These are phyloP conservation scores for Euphrasia confusa DNA, from an alignment of 257 asterid genomes.

Conservation along the genomic window DNA sequence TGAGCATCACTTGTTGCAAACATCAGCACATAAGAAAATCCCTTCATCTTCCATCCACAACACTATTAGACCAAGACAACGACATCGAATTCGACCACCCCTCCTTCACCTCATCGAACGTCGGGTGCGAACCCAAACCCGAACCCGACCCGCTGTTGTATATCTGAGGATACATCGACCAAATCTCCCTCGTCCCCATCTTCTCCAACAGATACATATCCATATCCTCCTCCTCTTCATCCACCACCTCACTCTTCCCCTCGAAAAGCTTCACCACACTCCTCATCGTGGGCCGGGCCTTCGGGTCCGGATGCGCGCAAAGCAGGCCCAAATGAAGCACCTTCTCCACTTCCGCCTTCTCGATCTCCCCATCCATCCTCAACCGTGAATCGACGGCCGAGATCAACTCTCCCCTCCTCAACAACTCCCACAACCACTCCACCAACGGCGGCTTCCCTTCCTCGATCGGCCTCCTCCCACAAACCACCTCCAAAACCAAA, in stretches of 20 bases:
- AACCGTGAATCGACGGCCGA: constrained; percentile 34
- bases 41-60: constrained; percentile 53
- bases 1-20: constrained; percentile 7
- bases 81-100: constrained; percentile 46
- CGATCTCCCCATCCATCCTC: constrained; percentile 29
- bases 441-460: constrained; percentile 45
- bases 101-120: constrained; percentile 46
- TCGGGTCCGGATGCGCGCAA: constrained; percentile 49
- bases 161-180: constrained; percentile 38
- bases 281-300: constrained; percentile 61
- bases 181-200: constrained; percentile 38
- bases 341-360: constrained; percentile 41
- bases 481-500: constrained; percentile 50
- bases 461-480: constrained; percentile 55
- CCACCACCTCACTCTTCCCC: constrained; percentile 34
- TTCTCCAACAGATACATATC: constrained; percentile 36
- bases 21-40: background rate
- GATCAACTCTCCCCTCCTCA: constrained; percentile 38
- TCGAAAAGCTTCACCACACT: constrained; percentile 54
- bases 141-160: constrained; percentile 30
- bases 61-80: constrained; percentile 47
- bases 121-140: constrained; percentile 44
- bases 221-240: constrained; percentile 47
- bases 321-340: constrained; percentile 54
- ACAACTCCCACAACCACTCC: constrained; percentile 53